Evolutionary conservation across 2,329 filamentous ascomycete species (phyloP), one percentile per base, ranked within the genome.

Genomic region (Diaporthe citri): DNA sequence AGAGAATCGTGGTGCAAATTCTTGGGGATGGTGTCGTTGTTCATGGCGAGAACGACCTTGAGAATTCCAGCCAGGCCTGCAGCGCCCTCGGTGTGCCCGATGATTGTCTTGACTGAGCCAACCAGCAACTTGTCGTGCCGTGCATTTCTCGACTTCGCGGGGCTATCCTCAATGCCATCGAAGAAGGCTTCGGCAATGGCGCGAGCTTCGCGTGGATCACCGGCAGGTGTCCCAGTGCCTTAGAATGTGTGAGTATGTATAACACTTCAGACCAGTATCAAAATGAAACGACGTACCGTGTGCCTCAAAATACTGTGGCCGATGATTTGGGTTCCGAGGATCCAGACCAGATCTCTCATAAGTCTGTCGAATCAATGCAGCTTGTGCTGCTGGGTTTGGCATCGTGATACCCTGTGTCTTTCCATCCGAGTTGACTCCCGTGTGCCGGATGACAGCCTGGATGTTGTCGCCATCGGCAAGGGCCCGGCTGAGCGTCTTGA

Each of bases 331-430:
- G 10, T 66, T 66, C 4, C 36, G 57, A 0, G 82, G 77, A 71
- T 88, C 82, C 2, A 87, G 81, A 2, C 85, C 88, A 0, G 87
- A 81, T 7, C 79, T 81, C 1, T 57, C 73, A 77, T 90, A 90
- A 0, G 86, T 87, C 8, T 81, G 80, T 55, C 80, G 80, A 73
- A 90, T 89, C 1, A 89, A 78, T 0, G 72, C 75, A 0, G 83
- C 81, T 77, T 90, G 89, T 0, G 87, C 85, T 3, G 79, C 73
- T 0, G 82, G 79, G 70, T 83, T 90, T 0, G 90, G 90, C 80
- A 89, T 85, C 0, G 89, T 91, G 74, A 92, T 87, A 0, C 89
- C 89, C n/a, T 81, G 55, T 76, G 88, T 85, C 43, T 80, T 82
- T 17, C 90, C 90, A 77, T 91, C 89, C 36, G 85, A 85, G 76